Base-by-base conservation (phyloP, 169 alveolate species). In the Plasmodium chabaudi region DNA sequence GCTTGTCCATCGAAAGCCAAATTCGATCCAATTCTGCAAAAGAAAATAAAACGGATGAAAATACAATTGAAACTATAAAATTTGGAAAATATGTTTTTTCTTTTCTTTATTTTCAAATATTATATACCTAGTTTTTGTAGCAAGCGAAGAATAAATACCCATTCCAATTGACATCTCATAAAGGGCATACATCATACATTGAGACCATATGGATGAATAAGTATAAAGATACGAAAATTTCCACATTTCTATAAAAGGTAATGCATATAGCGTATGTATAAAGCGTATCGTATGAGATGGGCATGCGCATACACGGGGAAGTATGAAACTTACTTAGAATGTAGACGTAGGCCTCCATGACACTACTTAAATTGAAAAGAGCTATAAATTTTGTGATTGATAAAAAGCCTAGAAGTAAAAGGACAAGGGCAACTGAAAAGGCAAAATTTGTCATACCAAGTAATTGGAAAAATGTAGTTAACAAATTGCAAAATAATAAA, bases 81-180 rank as follows among this genome's bases (percentile, higher is more conserved):
- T 21, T 21, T 21, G 69, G 12, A 27, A 56, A 19, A 47, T 49
- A 15, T 12, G 15, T 21, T 47, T 21, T 12, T 10, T 42, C 5
- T 10, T 59, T 25, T 51, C 23, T 19, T 57, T 15, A 5, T 2
- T 44, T 19, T 1, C 39, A 25, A n/a, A 25, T 3, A 23, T 0
- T 12, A 6, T 42, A 27, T 77, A 53, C 88, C 88, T 61, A 5
- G 96, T 88, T 65, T 89, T 91, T 3, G 93, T 55, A 23, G 96
- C 93, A 13, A 93, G 88, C 13, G 95, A 92, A 21, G 95, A 61
- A 92, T 93, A 93, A 9, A 92, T 89, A 1, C 96, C 96, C 57
- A 86, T 91, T 6, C 96, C 96, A n/a, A 93, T 70, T 12, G 92
- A 87, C 57, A 87, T 74, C 68, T 93, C 96, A 77, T 93, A 93